Conservation (phyloP, 345 rosid species). For the Eucalyptus pauciflora region DNA sequence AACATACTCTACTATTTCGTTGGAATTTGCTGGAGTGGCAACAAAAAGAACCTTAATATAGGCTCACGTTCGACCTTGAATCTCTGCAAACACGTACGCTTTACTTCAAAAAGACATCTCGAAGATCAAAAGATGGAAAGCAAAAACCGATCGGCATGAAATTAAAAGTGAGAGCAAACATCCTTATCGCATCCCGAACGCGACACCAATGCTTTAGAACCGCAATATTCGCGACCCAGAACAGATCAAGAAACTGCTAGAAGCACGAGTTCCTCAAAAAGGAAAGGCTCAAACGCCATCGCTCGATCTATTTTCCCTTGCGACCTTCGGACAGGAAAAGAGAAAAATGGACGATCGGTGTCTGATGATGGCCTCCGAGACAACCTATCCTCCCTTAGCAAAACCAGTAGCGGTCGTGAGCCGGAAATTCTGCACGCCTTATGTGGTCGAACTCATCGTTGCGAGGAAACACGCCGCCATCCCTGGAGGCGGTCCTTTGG, state of each 20-base stretch:
- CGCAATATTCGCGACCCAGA: neutral
- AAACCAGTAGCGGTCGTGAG: slow-evolving; percentile 16
- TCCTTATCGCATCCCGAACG: neutral
- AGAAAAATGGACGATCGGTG: neutral
- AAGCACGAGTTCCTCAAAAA: neutral
- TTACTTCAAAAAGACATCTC: neutral
- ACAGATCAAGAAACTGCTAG: neutral
- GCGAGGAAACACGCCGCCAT: neutral
- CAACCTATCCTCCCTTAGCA: neutral
- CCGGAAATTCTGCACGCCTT: slow-evolving; percentile 10
- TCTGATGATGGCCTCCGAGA: neutral
- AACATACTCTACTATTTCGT: neutral
- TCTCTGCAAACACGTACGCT: neutral
- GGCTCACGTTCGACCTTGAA: neutral
- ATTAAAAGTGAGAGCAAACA: neutral
- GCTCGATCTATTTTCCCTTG: neutral
- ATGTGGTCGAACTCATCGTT: slow-evolving; percentile 7
- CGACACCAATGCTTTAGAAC: neutral
- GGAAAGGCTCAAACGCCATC: neutral
- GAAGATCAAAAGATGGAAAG: neutral
- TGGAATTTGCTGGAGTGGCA: neutral
- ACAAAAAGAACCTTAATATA: neutral
- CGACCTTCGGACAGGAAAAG: neutral
- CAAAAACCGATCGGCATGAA: neutral
- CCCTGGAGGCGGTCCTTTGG: slow-evolving; percentile 2